Evolutionary conservation across 2,329 filamentous ascomycete species (phyloP).

Genomic region (Sporothrix sp.): DNA sequence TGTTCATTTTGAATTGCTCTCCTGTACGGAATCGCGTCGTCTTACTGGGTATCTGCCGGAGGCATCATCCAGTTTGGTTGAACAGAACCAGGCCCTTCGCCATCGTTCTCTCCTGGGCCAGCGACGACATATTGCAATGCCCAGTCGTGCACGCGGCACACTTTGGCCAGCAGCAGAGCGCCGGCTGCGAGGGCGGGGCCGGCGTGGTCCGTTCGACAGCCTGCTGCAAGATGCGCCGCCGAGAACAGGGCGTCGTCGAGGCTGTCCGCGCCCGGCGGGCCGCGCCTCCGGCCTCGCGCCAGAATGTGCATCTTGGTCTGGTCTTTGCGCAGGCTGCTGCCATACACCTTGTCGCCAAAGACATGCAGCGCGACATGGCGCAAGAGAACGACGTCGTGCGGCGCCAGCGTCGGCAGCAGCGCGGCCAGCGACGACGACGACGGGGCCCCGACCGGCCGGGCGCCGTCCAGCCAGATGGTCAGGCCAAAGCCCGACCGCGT

Average conservation of each 20-base stretch:
- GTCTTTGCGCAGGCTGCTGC: conserved; percentile 65
- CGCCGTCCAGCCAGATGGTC: conserved; percentile 63
- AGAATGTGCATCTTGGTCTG: conserved; percentile 62
- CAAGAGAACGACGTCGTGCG: conserved; percentile 69
- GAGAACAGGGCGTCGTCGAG: conserved; percentile 42
- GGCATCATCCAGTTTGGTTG: conserved; percentile 15
- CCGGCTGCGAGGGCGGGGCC: conserved; percentile 20
- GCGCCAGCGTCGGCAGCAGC: conserved; percentile 40
- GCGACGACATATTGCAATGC: conserved; percentile 54
- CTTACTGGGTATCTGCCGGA: conserved; percentile 21
- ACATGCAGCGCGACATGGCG: conserved; percentile 69
- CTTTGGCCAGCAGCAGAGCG: conserved; percentile 47
- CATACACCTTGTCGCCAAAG: conserved; percentile 71
- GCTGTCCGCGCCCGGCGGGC: conserved; percentile 32
- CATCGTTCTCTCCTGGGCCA: not conserved
- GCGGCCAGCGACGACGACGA: conserved; percentile 26
- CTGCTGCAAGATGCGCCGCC: conserved; percentile 35
- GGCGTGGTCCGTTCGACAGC: conserved; percentile 12
- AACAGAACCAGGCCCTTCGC: not conserved
- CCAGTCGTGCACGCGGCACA: conserved; percentile 64
- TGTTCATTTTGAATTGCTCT: conserved; percentile 4
- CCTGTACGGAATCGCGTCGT: too few species aligned
- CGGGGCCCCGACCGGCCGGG: not conserved
- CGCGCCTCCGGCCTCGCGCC: conserved; percentile 37
- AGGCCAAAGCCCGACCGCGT: conserved; percentile 71